Evolutionary conservation across 2,329 filamentous ascomycete species (phyloP).

Genomic region (Colletotrichum tabaci): DNA sequence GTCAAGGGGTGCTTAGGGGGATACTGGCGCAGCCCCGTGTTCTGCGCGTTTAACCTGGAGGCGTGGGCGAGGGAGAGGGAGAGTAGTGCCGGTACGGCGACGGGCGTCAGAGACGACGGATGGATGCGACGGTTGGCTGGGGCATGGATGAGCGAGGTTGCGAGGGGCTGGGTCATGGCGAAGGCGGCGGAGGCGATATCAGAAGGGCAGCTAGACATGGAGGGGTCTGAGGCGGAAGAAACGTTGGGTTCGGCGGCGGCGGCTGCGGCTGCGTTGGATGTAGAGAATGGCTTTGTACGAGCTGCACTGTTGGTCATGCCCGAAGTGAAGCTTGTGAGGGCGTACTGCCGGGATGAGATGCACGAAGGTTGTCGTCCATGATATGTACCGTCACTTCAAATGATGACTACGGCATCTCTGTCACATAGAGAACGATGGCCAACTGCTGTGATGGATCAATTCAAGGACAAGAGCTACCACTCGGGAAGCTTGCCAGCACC

Average conservation of each 20-base stretch:
- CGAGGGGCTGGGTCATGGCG: slow-evolving; percentile 27
- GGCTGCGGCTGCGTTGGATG: slow-evolving; percentile 1
- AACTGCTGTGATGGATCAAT: not conserved
- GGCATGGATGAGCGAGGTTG: slow-evolving; percentile 37
- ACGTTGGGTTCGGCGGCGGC: not conserved
- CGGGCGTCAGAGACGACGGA: not conserved
- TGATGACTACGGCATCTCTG: too few species aligned
- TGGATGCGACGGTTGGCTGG: slow-evolving; percentile 29
- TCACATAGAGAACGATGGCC: not conserved
- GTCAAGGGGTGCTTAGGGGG: slow-evolving; percentile 14
- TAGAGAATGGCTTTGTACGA: not conserved
- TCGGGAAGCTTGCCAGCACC: not conserved
- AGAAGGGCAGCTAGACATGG: not conserved
- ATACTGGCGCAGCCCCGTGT: slow-evolving; percentile 30
- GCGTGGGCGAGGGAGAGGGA: slow-evolving; percentile 21
- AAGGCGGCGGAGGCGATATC: not conserved
- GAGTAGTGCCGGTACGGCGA: not conserved
- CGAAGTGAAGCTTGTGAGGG: slow-evolving; percentile 31
- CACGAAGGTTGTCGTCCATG: slow-evolving; percentile 4
- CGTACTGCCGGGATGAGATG: slow-evolving; percentile 1
- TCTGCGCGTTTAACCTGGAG: slow-evolving; percentile 37
- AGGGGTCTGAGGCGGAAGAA: not conserved
- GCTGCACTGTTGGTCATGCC: slow-evolving; percentile 23
- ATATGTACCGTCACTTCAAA: not conserved
- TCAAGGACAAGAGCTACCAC: not conserved